Percentiles rank a stretch among this genome's conserved stretches.
Evolutionary conservation across 805 yeast genomes (phyloP).

Genomic region (Danielia oregonensis): DNA sequence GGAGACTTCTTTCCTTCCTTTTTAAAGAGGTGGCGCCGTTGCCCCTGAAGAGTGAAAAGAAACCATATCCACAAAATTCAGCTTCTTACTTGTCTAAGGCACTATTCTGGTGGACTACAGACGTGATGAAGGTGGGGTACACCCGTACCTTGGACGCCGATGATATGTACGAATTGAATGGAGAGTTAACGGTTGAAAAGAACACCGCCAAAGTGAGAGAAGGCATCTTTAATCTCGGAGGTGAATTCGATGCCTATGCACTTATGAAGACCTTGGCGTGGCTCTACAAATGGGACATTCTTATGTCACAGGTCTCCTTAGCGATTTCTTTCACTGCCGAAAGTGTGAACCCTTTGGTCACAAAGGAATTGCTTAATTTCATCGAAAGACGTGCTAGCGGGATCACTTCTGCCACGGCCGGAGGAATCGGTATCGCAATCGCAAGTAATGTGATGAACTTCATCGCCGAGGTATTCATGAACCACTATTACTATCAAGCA

Average conservation of each 20-base stretch:
- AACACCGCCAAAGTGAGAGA: background rate
- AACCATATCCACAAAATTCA: too few relatives aligned
- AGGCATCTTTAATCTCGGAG: constrained; percentile 1
- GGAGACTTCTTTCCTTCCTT: too few relatives aligned
- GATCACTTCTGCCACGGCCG: background rate
- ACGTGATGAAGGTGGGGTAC: constrained; percentile 25
- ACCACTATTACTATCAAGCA: constrained; percentile 4
- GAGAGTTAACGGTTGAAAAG: constrained; percentile 9
- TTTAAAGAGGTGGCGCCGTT: too few relatives aligned
- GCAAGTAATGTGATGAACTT: constrained; percentile 2
- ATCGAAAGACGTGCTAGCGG: constrained; percentile 3
- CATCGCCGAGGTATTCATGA: background rate
- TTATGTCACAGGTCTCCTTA: background rate
- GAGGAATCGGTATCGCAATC: constrained; percentile 9
- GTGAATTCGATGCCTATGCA: constrained; percentile 3
- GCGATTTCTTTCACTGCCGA: constrained; percentile 1
- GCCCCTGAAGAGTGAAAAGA: too few relatives aligned
- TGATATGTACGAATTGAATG: constrained; percentile 15
- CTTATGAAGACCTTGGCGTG: constrained; percentile 2
- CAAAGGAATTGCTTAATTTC: constrained; percentile 4
- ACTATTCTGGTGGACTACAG: constrained; percentile 66
- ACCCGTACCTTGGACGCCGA: constrained; percentile 16
- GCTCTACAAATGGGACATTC: constrained; percentile 9
- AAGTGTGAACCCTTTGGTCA: constrained; percentile 4
- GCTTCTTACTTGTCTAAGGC: constrained; percentile 39